A percentile compares a stretch with the other conserved stretches of the same genome.
These are phyloP conservation scores for Aspergillus caelatus DNA, from an alignment of 2,329 filamentous ascomycete species.

Conservation along the genomic window DNA sequence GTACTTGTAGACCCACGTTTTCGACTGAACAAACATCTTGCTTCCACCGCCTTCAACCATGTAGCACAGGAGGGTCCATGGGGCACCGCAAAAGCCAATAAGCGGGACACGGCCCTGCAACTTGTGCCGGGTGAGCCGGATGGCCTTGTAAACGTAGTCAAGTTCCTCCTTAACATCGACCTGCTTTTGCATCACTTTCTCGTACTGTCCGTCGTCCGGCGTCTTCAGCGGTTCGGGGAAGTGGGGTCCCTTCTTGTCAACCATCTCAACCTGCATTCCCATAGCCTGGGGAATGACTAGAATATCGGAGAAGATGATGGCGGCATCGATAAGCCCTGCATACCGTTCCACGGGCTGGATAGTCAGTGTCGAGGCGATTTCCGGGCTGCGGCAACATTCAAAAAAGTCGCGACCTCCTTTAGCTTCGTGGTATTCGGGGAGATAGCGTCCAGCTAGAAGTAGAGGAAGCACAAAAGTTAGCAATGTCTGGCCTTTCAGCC, in stretches of 20 bases:
- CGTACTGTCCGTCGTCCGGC: slow-evolving; percentile 82
- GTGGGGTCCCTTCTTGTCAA: slow-evolving; percentile 94
- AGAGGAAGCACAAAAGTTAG: not conserved
- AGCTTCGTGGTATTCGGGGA: slow-evolving; percentile 95
- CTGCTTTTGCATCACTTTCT: slow-evolving; percentile 70
- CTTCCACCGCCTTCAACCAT: slow-evolving; percentile 98
- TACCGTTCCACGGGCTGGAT: slow-evolving; percentile 94
- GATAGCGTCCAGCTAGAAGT: slow-evolving; percentile 85
- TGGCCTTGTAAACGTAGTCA: slow-evolving; percentile 93
- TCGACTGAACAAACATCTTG: slow-evolving; percentile 90
- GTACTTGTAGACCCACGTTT: slow-evolving; percentile 96
- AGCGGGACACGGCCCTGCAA: slow-evolving; percentile 84
- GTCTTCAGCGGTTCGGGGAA: slow-evolving; percentile 82
- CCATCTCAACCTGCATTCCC: slow-evolving; percentile 98
- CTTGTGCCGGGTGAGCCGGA: slow-evolving; percentile 87
- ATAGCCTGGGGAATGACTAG: slow-evolving; percentile 96
- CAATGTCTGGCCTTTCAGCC: not conserved
- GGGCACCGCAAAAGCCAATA: slow-evolving; percentile 95
- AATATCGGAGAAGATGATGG: slow-evolving; percentile 99
- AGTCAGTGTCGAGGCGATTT: slow-evolving; percentile 90
- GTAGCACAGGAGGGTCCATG: slow-evolving; percentile 96
- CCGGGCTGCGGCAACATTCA: slow-evolving; percentile 90
- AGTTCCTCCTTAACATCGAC: slow-evolving; percentile 86
- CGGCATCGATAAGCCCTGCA: slow-evolving; percentile 86
- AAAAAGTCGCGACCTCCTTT: slow-evolving; percentile 94